Evolutionary conservation across 2,329 filamentous ascomycete genomes (phyloP), one percentile per base, ranked within the genome.

Genomic region (Fusarium buharicum): DNA sequence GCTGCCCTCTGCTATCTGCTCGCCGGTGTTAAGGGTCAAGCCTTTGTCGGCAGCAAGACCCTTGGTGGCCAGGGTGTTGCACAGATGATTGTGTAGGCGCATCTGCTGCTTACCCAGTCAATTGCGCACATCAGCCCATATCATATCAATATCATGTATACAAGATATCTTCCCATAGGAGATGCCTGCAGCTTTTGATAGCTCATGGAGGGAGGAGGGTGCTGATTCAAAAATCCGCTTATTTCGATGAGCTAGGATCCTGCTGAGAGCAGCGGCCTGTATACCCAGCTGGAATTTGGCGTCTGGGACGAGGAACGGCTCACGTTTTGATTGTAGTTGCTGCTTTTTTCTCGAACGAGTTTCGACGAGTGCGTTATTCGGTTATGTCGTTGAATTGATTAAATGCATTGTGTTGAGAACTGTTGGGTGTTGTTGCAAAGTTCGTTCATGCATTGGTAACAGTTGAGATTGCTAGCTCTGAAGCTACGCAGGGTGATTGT

Each of bases 11-110:
- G 94, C 83, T 99, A 99, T 76, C 79, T 85, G 22, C 78, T 92
- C 46, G 92, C 92, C 13, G 92, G 84, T 36, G 60, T 94, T 76
- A 94, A 92, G 82, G 90, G 90, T 58, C 92, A 96, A 79, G 90
- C 86, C 31, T 96, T 96, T 77, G 87, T 93, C 66, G 91, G 91
- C 59, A 97, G 93, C 84, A 98, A 98, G 86, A 98, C 94, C 14
- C 84, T 99, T 49, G 95, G 95, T 67, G 95, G 95, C 49, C 90
- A 92, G 68, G 94, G 94, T 48, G 90, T 97, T 68, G 95, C 93
- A 62, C 93, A 97, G 82, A 97, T 98, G 94, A 97, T 98, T 79
- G 93, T 98, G 73, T 96, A 83, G 81, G 69, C 14, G 30, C 28
- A 16, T 12, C 37, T 17, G 24, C 24, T 20, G 33, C 47, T 20